Base-by-base conservation (phyloP, 768 basidiomycete genomes). In the Tricholoma sp. region DNA sequence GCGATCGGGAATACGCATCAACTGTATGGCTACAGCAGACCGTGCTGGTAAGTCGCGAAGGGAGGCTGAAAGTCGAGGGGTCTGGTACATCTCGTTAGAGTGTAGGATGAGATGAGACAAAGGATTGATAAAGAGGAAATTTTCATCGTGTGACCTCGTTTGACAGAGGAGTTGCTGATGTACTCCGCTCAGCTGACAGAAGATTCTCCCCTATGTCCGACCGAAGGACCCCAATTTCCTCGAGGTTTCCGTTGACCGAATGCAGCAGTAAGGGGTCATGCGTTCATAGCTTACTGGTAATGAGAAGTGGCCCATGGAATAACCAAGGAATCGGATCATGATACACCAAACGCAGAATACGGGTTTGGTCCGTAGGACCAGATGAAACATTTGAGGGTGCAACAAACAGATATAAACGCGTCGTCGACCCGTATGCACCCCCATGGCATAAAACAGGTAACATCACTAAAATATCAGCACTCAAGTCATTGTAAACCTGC, bases 1-100 rank as follows among this genome's bases (percentile, higher is more conserved):
- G 7, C 51, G 51, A 36, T 52, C 51, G 24, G 51, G 51, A 8
- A 52, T 52, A 17, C 51, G 51, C 29, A 52, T 37, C 20, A 33
- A 36, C 28, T 12, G 17, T 17, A 37, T 2, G 8, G 39, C 10
- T n/a, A 15, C 20, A 52, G 51, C 5, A 24, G 51, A 24, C 18
- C 36, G 28, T 41, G 34, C 13, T 24, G 51, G 20, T 24, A 41
- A 52, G 12, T 36, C 20, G n/a, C 51, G 51, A 52, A 41, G 34
- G 18, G 51, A 41, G 3, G 39, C 39, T 37, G 51, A 24, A 31
- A 52, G 20, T 15, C 51, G 39, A 37, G 36, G 51, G n/a, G 51
- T 49, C n/a, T 49, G 47, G 47, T 49, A 32, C 47, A 49, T 49
- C 29, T 49, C 17, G 47, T 32, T 32, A 17, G 5, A n/a, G 31